phyloP scores from a whole-genome alignment of 768 basidiomycete species.

The Russula sp. region DNA sequence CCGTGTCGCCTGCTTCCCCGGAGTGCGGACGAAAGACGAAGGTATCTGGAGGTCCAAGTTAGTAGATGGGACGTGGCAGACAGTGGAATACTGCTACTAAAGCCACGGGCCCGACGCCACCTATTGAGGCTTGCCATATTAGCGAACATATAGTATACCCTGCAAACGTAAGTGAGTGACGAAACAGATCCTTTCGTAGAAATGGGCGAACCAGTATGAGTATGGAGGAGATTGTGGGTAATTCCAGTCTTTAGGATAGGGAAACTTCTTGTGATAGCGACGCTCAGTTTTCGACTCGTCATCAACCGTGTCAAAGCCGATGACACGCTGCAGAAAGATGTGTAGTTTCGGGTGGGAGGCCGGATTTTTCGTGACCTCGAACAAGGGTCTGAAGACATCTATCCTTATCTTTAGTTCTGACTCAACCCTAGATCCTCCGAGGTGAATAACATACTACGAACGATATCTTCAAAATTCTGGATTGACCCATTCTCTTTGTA shows the following conservation, averaged over 20 bases:
- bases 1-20: conserved; percentile 97
- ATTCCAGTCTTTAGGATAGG: conserved; percentile 87
- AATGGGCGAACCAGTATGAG: conserved; percentile 73
- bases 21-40: conserved; percentile 96
- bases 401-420: not conserved
- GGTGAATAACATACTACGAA: conserved; percentile 58
- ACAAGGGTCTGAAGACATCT: conserved; percentile 93
- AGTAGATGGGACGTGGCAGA: not conserved
- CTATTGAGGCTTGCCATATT: conserved; percentile 94
- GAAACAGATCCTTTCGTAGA: not conserved
- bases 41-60: conserved; percentile 53
- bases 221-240: conserved; percentile 87
- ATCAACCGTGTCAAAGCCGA: conserved; percentile 98
- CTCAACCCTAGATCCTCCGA: not conserved
- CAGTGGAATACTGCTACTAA: conserved; percentile 57
- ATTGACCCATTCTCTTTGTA: conserved; percentile 87
- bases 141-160: conserved; percentile 97
- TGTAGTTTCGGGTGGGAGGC: conserved; percentile 88
- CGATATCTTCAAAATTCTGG: conserved; percentile 84
- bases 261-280: conserved; percentile 89
- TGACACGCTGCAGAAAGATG: conserved; percentile 87
- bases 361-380: conserved; percentile 94
- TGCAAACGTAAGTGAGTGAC: conserved; percentile 29
- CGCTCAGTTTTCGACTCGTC: conserved; percentile 95
- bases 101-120: conserved; percentile 82